Conservation (phyloP, 768 basidiomycete species). For the Xanthoconium stramineum region DNA sequence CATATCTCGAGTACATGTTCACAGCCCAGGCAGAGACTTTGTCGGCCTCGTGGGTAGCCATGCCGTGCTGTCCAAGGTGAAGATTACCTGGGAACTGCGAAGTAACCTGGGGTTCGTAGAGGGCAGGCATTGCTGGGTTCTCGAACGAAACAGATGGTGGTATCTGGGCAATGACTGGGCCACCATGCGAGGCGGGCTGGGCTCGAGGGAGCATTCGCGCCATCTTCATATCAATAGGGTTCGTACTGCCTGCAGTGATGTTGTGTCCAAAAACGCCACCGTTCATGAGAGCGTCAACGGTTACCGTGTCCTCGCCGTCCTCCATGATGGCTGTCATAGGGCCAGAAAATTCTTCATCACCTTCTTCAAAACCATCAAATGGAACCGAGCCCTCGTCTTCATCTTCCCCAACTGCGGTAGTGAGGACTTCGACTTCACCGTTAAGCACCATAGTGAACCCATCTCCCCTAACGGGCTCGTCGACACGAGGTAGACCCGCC, state of each 20-base stretch:
- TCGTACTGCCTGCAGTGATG: slow-evolving; percentile 30
- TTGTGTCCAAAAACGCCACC: slow-evolving; percentile 30
- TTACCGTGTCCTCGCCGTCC: slow-evolving; percentile 31
- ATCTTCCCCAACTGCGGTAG: slow-evolving; percentile 50
- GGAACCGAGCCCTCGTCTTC: slow-evolving; percentile 45
- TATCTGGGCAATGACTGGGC: slow-evolving; percentile 46
- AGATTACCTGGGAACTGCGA: slow-evolving; percentile 26
- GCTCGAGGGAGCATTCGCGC: slow-evolving; percentile 24
- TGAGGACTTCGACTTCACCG: slow-evolving; percentile 68
- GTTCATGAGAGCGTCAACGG: slow-evolving; percentile 30
- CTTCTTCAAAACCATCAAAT: slow-evolving; percentile 39
- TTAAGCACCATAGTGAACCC: slow-evolving; percentile 67
- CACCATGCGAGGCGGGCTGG: slow-evolving; percentile 26
- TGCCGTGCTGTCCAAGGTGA: slow-evolving; percentile 22
- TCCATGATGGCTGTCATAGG: slow-evolving; percentile 26
- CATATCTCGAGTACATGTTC: slow-evolving; percentile 29
- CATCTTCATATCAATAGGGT: slow-evolving; percentile 26
- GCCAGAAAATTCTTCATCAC: slow-evolving; percentile 38
- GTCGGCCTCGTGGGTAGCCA: slow-evolving; percentile 19
- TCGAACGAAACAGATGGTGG: slow-evolving; percentile 45
- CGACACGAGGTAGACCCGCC: slow-evolving; percentile 64
- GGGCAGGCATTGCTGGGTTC: slow-evolving; percentile 47
- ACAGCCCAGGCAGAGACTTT: slow-evolving; percentile 32
- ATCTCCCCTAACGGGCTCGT: slow-evolving; percentile 70
- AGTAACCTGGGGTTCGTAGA: slow-evolving; percentile 40